A percentile compares a stretch with the other conserved stretches of the same genome.
Evolutionary conservation across 1,139 yeast genomes (phyloP).

Genomic region (Geotrichum carabidarum): DNA sequence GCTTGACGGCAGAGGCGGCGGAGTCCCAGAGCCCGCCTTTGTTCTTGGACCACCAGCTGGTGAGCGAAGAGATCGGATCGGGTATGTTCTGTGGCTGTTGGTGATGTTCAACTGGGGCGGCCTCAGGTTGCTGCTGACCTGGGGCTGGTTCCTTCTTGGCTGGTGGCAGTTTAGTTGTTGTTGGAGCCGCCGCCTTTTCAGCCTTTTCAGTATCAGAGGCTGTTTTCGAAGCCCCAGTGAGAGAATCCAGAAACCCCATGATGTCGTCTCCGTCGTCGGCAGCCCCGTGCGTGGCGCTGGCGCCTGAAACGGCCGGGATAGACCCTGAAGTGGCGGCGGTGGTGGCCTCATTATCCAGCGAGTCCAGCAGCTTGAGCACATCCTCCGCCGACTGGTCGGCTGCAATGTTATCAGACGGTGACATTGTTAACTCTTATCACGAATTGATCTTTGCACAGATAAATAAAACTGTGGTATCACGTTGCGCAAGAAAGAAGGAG

Average conservation of each 20-base stretch:
- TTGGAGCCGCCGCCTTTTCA: slow-evolving; percentile 2
- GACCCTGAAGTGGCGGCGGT: slow-evolving; percentile 30
- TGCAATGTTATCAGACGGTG: slow-evolving; percentile 1
- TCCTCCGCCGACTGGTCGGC: slow-evolving; percentile 47
- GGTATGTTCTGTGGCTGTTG: slow-evolving; percentile 33
- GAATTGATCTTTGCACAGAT: background rate
- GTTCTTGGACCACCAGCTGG: slow-evolving; percentile 60
- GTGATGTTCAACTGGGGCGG: slow-evolving; percentile 19
- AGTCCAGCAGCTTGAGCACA: slow-evolving; percentile 82
- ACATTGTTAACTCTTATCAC: background rate
- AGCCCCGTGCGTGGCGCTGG: slow-evolving; percentile 27
- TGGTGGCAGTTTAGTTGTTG: background rate
- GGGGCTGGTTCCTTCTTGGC: background rate
- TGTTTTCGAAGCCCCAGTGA: slow-evolving; percentile 37
- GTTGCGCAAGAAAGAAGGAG: background rate
- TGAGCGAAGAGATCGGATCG: slow-evolving; percentile 65
- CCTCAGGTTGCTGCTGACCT: slow-evolving; percentile 11
- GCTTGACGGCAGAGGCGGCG: slow-evolving; percentile 70
- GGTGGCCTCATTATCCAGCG: slow-evolving; percentile 63
- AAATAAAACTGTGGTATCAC: background rate
- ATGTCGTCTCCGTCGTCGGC: slow-evolving; percentile 65
- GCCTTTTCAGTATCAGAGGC: slow-evolving; percentile 22
- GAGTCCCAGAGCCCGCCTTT: slow-evolving; percentile 45
- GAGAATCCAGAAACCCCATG: slow-evolving; percentile 79
- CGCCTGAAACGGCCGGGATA: slow-evolving; percentile 25